Percentiles rank a stretch among this genome's conserved stretches.
Conservation (phyloP, 768 basidiomycete species). For the Pulveroboletus sp. region DNA sequence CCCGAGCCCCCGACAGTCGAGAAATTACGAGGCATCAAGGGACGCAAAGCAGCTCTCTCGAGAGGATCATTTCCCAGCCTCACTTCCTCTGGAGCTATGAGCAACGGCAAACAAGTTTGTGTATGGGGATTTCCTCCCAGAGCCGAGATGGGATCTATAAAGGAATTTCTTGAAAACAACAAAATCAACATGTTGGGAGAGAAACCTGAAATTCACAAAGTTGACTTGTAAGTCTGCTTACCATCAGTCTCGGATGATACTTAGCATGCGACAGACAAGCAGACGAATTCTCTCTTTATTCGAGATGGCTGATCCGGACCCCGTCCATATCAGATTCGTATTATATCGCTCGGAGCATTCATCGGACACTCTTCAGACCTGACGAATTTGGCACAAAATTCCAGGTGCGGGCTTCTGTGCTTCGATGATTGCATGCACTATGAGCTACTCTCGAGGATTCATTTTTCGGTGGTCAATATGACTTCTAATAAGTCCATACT, state of each 20-base stretch:
- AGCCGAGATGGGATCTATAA: slow-evolving; percentile 34
- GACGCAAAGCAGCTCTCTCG: slow-evolving; percentile 37
- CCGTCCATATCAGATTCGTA: slow-evolving; percentile 64
- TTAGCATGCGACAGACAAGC: slow-evolving; percentile 30
- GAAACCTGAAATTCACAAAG: slow-evolving; percentile 46
- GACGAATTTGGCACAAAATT: slow-evolving; percentile 37
- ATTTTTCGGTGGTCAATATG: slow-evolving; percentile 13
- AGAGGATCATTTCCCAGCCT: slow-evolving; percentile 34
- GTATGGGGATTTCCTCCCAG: slow-evolving; percentile 61
- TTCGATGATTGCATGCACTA: slow-evolving; percentile 38
- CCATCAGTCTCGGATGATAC: not conserved
- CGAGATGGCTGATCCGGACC: slow-evolving; percentile 57
- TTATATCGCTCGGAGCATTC: slow-evolving; percentile 58
- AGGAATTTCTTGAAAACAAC: slow-evolving; percentile 41
- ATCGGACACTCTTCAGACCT: slow-evolving; percentile 51
- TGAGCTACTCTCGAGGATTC: slow-evolving; percentile 1
- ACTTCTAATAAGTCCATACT: slow-evolving; percentile 15
- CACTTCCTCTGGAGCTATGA: slow-evolving; percentile 54
- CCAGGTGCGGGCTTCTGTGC: slow-evolving; percentile 45
- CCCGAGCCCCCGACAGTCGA: slow-evolving; percentile 21
- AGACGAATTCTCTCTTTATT: slow-evolving; percentile 41
- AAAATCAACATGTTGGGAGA: slow-evolving; percentile 41
- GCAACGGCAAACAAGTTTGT: slow-evolving; percentile 53
- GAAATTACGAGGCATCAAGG: slow-evolving; percentile 38
- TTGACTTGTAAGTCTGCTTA: slow-evolving; percentile 42